Base-by-base conservation (phyloP, 2,329 filamentous ascomycete species). In the Fusarium chuoi region DNA sequence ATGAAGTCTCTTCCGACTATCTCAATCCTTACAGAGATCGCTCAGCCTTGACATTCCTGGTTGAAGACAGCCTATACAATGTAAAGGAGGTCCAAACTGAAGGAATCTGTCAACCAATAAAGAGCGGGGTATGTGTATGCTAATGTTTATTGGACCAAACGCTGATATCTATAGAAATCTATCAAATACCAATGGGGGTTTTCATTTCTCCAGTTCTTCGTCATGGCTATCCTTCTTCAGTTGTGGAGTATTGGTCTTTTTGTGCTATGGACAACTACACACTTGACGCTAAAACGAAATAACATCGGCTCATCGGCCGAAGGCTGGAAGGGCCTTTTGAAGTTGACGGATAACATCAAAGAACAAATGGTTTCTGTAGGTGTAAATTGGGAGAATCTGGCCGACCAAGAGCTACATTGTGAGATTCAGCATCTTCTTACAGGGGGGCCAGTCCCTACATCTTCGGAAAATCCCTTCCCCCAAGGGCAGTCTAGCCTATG, bases 151-250 rank as follows among this genome's bases (percentile, higher is more conserved):
- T 1, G 7, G 1, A 24, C 5, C 4, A 9, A 5, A 20, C 7
- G 3, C 44, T 65, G 2, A 67, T 0, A 15, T 0, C 0, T 0
- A 3, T 12, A 67, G 64, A 28, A 49, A 3, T 44, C 49, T 0
- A n/a, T 45, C 2, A 9, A 28, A n/a, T 73, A 58, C 6, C 39
- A 62, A 20, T 73, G 70, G 65, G 69, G 70, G 0, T 73, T 73
- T 7, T 73, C 69, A 1, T 73, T 66, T 35, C 24, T 73, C 4
- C 65, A 73, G 6, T 12, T 73, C 0, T 54, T 73, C 5, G 12
- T 56, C 1, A 41, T 65, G 18, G 13, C 15, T 0, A 7, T 60
- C 0, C 12, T 73, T 4, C 28, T 73, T 1, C 7, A 56, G 1
- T 6, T 62, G 2, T 73, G 65, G 65, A 66, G 51, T 2, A 4